phyloP scores from a whole-genome alignment of 371 early-diverging fungal genomes.

The Mortierella sp. region DNA sequence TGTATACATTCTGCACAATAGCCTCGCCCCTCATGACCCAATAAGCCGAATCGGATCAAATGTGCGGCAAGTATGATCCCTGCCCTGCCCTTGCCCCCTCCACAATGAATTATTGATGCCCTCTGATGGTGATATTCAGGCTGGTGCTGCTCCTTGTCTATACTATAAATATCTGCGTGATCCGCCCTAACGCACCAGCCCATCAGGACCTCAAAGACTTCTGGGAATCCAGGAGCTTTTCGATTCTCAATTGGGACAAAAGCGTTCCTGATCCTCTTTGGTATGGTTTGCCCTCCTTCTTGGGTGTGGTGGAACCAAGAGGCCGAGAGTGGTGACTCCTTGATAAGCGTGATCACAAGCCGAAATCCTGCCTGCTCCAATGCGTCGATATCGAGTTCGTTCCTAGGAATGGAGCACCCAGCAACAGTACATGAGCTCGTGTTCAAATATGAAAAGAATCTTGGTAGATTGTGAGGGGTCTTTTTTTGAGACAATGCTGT shows the following conservation, averaged over 20 bases:
- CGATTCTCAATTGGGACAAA: conserved; percentile 54
- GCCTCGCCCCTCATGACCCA: conserved; percentile 42
- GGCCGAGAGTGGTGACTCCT: conserved; percentile 61
- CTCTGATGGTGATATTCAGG: conserved; percentile 30
- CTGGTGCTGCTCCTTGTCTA: conserved; percentile 3
- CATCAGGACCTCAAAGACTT: conserved; percentile 50
- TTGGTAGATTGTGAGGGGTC: conserved; percentile 53
- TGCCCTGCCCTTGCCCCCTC: conserved; percentile 66
- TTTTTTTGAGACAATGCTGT: conserved; percentile 29
- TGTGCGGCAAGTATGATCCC: conserved; percentile 62
- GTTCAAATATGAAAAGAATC: conserved; percentile 63
- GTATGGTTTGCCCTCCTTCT: conserved; percentile 1
- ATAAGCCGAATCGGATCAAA: conserved; percentile 59
- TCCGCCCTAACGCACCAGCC: conserved; percentile 50
- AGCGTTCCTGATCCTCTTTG: conserved; percentile 40
- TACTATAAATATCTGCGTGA: neutral
- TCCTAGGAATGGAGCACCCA: conserved; percentile 62
- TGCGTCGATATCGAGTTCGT: conserved; percentile 55
- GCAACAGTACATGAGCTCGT: conserved; percentile 57
- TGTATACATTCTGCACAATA: conserved; percentile 39
- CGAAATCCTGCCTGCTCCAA: conserved; percentile 56
- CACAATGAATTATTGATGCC: conserved; percentile 64
- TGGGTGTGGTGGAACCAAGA: conserved; percentile 56
- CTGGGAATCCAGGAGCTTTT: conserved; percentile 50
- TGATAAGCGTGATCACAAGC: conserved; percentile 61